Base-by-base conservation (phyloP, 306 rosid genomes). In the Citrullus colocynthis region DNA sequence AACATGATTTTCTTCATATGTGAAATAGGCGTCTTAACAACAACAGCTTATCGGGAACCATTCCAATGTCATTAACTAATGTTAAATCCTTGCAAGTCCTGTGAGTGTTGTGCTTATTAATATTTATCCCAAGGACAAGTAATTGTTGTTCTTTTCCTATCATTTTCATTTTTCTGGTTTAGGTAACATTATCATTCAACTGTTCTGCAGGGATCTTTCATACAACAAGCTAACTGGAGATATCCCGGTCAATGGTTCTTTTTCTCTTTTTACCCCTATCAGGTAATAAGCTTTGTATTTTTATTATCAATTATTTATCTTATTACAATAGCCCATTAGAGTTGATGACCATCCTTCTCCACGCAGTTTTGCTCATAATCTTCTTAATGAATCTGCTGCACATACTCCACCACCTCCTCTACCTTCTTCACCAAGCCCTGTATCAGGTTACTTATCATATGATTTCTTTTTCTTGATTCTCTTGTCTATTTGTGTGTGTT, bases 1-100 rank as follows among this genome's bases (percentile, higher is more conserved):
- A 32, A 51, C 45, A 18, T 78, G 13, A 2, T 48, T 63, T 78
- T 78, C 59, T 62, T 16, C 61, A 30, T 9, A 57, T 79, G 41
- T 67, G 77, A 39, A 51, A 84, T 79, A 96, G 99, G 93, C 99
- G 99, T 87, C 98, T 96, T 80, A 92, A 91, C 83, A 96, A 93
- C 86, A 96, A 93, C 90, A 88, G 12, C 86, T 88, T 96, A 87
- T 6, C 82, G 0, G 99, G 94, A 79, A 7, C 4, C 54, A 96
- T 96, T 86, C 97, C 99, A 32, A 0, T 28, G 60, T 6, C 83
- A 36, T 87, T 96, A 87, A 93, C 99, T 34, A 76, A 1, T 0
- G 82, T 91, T 80, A 0, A 0, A 8, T 82, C 97, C 30, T 86
- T 96, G 78, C 97, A 92, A 91, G 99, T 96, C 85, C 89, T 96